Conservation (phyloP, 257 asterid genomes). For the Leptodermis oblonga region DNA sequence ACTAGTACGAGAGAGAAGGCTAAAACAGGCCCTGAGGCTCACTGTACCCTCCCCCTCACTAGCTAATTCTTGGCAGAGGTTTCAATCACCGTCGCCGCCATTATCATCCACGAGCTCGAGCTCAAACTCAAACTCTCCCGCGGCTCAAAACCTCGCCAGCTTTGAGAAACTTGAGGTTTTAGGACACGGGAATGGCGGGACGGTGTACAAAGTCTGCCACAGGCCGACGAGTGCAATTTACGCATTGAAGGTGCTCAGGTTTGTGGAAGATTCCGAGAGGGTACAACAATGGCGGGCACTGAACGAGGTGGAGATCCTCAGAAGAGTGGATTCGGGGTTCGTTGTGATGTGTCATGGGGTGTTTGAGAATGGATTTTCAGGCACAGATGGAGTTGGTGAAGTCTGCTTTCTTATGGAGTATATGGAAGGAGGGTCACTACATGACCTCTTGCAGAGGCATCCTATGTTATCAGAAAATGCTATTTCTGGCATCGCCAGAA, state of each 20-base stretch:
- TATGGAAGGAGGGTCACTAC: conserved; percentile 43
- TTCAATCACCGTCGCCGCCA: conserved; percentile 25
- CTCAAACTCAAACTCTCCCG: conserved; percentile 20
- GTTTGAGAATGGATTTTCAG: conserved; percentile 27
- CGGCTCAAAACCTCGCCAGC: conserved; percentile 23
- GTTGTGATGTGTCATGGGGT: conserved; percentile 35
- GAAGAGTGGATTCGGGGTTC: conserved; percentile 26
- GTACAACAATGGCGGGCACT: conserved; percentile 10
- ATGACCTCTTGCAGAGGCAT: conserved; percentile 20
- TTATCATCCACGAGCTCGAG: conserved; percentile 27
- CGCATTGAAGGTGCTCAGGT: conserved; percentile 39
- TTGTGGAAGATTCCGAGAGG: conserved; percentile 4
- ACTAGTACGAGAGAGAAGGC: conserved; percentile 37
- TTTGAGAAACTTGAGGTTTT: conserved; percentile 34
- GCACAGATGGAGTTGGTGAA: conserved; percentile 16
- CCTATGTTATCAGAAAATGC: conserved; percentile 24
- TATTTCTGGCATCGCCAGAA: conserved; percentile 26
- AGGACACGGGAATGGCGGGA: conserved; percentile 45
- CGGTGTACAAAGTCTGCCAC: conserved; percentile 44
- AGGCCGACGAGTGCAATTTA: conserved; percentile 26
- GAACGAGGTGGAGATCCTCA: conserved; percentile 34
- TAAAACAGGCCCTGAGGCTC: conserved; percentile 27
- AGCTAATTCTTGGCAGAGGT: conserved; percentile 15
- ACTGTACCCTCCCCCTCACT: conserved; percentile 26
- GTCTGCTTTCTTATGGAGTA: conserved; percentile 44